phyloP scores from a whole-genome alignment of 768 basidiomycete species.

The Leccinum disarticulatum region DNA sequence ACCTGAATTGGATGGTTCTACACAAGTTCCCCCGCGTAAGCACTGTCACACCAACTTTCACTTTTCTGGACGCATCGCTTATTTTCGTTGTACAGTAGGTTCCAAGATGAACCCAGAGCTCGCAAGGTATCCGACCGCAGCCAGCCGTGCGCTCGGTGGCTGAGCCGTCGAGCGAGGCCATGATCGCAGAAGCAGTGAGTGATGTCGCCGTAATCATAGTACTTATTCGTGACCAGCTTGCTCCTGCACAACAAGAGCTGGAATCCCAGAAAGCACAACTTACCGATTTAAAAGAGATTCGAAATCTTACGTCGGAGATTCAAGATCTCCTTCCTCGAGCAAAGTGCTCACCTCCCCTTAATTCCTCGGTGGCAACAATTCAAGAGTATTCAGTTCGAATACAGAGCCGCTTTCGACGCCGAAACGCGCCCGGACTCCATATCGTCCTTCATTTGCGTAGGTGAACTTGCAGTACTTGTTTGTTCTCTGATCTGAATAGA shows the following conservation, averaged over 20 bases:
- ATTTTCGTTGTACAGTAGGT: slow-evolving; percentile 4
- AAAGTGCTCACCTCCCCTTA: background rate
- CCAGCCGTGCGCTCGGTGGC: background rate
- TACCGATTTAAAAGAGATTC: slow-evolving; percentile 36
- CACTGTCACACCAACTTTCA: background rate
- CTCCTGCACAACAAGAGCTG: slow-evolving; percentile 52
- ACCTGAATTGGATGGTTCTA: slow-evolving; percentile 22
- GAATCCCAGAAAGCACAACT: slow-evolving; percentile 48
- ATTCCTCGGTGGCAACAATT: slow-evolving; percentile 5
- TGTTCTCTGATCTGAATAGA: too few species aligned
- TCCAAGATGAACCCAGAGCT: slow-evolving; percentile 2
- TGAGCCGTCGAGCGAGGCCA: slow-evolving; percentile 6
- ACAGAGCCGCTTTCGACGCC: slow-evolving; percentile 34
- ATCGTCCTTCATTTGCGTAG: slow-evolving; percentile 8
- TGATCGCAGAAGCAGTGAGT: slow-evolving; percentile 34
- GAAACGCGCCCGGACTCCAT: slow-evolving; percentile 36
- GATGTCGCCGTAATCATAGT: background rate
- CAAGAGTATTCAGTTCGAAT: slow-evolving; percentile 22
- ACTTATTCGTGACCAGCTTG: slow-evolving; percentile 37
- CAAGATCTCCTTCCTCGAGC: slow-evolving; percentile 30
- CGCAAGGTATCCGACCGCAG: slow-evolving; percentile 7
- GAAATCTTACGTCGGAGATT: slow-evolving; percentile 37
- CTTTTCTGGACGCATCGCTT: background rate
- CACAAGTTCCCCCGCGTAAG: slow-evolving; percentile 16
- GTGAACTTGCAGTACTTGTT: too few species aligned